phyloP scores from a whole-genome alignment of 192 early-diverging fungal species.

The Chytriomyces hyalinus region DNA sequence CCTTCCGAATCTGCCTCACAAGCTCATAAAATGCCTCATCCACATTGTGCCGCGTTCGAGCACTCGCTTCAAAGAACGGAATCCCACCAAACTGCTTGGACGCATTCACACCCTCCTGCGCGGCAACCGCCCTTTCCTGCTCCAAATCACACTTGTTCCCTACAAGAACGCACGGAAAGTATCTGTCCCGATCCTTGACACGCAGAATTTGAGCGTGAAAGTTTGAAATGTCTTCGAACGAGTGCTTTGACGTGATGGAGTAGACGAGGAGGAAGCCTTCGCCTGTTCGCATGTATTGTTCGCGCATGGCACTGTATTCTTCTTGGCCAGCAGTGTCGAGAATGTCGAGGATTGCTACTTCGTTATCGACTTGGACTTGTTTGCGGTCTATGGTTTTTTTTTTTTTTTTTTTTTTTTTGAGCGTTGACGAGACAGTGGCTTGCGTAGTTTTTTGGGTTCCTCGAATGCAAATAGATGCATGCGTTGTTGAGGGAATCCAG shows the following conservation, averaged over 20 bases:
- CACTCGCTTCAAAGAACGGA: slow-evolving; percentile 84
- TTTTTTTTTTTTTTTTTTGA: too few species aligned
- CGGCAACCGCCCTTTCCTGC: slow-evolving; percentile 62
- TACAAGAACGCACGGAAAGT: slow-evolving; percentile 77
- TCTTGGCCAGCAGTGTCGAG: slow-evolving; percentile 94
- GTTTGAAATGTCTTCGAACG: slow-evolving; percentile 77
- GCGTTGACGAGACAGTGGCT: too few species aligned
- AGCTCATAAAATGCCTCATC: slow-evolving; percentile 89
- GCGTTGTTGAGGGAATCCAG: not conserved
- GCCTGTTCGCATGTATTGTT: slow-evolving; percentile 88
- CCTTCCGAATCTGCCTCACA: slow-evolving; percentile 77
- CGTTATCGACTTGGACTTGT: slow-evolving; percentile 80
- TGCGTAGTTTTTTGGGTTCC: too few species aligned
- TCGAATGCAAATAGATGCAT: not conserved
- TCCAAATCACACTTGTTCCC: slow-evolving; percentile 92
- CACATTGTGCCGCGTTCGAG: slow-evolving; percentile 87
- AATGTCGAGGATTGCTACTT: slow-evolving; percentile 83
- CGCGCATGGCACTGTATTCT: slow-evolving; percentile 73
- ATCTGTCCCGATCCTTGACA: slow-evolving; percentile 77
- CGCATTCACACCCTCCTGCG: slow-evolving; percentile 78
- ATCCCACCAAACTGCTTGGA: slow-evolving; percentile 76
- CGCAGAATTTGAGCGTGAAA: slow-evolving; percentile 78
- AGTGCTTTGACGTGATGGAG: slow-evolving; percentile 72
- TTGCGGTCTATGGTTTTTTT: slow-evolving; percentile 64
- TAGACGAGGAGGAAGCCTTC: slow-evolving; percentile 90